Evolutionary conservation across 2,329 filamentous ascomycete species (phyloP), one percentile per base, ranked within the genome.

Genomic region (Cladophialophora immunda): DNA sequence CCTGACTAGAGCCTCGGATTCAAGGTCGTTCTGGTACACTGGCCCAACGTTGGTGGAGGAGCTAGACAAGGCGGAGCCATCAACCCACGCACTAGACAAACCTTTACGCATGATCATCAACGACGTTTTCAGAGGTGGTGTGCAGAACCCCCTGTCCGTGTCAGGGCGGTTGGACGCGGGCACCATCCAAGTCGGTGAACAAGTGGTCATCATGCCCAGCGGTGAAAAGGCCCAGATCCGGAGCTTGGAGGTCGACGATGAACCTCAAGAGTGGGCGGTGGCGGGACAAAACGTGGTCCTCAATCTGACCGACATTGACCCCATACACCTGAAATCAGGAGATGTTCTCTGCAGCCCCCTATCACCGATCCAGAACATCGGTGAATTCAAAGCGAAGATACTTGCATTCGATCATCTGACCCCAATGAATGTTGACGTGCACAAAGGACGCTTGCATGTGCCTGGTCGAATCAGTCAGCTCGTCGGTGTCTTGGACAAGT

Each of bases 351-450:
- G 93, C 79, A 85, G 87, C 56, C 84, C 88, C 0, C 83, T 84
- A 1, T 80, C 85, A 1, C 90, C 93, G 0, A 89, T 97, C 36
- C 80, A 83, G 29, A 91, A 90, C 66, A 83, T 92, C 66, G 90
- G 90, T 65, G 86, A 83, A 0, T 94, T 98, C 73, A 92, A 87
- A 1, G 88, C 91, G 68, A 97, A 97, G 78, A 89, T 95, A 11
- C 85, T 97, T 64, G 93, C 94, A 0, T 97, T 98, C 74, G 93
- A 97, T 68, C 90, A 94, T 69, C 80, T 99, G 17, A 90, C 94
- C 79, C 94, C 94, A 0, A 95, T 94, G 87, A 87, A 88, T 27
- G 87, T 98, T 9, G 94, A 98, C 74, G 88, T 99, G 8, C 94
- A 97, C 77, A 85, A 93, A 22, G 95, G 95, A 0, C 86, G 93